Evolutionary conservation across 2,329 filamentous ascomycete genomes (phyloP).

Genomic region (Xylaria sp.): DNA sequence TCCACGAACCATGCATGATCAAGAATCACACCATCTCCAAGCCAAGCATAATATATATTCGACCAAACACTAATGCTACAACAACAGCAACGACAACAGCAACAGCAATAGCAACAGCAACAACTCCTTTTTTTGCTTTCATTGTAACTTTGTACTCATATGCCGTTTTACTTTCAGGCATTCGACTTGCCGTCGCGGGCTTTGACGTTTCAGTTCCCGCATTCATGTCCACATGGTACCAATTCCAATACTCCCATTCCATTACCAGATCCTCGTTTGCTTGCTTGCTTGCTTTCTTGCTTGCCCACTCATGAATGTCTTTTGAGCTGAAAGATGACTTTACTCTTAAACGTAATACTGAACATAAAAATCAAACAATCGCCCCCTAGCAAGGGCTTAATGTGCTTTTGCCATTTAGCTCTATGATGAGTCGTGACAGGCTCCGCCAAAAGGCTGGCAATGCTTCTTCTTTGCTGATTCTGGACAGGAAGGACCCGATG

Average conservation of each 20-base stretch:
- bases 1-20: no score
- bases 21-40: background rate
- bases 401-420: background rate
- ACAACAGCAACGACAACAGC: background rate
- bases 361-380: background rate
- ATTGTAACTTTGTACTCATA: background rate
- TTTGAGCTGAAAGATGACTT: background rate
- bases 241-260: background rate
- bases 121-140: background rate
- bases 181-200: background rate
- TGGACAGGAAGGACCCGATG: background rate
- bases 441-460: background rate
- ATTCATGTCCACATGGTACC: background rate
- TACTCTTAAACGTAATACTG: background rate
- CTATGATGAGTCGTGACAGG: background rate
- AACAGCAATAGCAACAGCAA: background rate
- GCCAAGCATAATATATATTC: background rate
- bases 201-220: background rate
- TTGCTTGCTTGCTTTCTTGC: background rate
- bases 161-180: background rate
- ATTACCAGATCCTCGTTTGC: background rate
- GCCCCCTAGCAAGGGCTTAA: background rate
- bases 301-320: background rate
- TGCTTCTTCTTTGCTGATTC: background rate
- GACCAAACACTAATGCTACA: no score